Percentiles rank a stretch among this genome's conserved stretches.
Evolutionary conservation across 129 eudicot genomes (phyloP).

Genomic region (Helichrysum umbraculigerum): DNA sequence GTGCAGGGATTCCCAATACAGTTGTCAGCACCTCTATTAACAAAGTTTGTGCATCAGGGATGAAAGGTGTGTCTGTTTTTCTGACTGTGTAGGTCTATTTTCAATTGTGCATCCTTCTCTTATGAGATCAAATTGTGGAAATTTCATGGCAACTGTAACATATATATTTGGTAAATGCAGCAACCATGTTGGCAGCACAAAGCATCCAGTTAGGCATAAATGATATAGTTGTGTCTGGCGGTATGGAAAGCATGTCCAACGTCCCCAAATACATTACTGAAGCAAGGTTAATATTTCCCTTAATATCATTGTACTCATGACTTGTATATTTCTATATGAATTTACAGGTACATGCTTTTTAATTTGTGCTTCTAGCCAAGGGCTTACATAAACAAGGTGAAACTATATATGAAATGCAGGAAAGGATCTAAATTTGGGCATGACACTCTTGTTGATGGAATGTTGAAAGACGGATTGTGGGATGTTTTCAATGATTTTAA

Average conservation of each 20-base stretch:
- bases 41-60: slow-evolving; percentile 97
- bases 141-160: not conserved
- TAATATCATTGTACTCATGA: slow-evolving; percentile 5
- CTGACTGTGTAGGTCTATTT: not conserved
- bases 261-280: slow-evolving; percentile 78
- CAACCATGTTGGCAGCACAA: slow-evolving; percentile 95
- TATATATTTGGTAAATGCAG: slow-evolving; percentile 49
- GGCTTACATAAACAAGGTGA: slow-evolving; percentile 12
- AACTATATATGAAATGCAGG: slow-evolving; percentile 40
- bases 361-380: not conserved
- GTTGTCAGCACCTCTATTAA: slow-evolving; percentile 82
- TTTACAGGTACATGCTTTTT: no score
- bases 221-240: slow-evolving; percentile 85
- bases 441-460: slow-evolving; percentile 88
- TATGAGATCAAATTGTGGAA: not conserved
- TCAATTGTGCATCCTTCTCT: slow-evolving; percentile 5
- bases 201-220: slow-evolving; percentile 87
- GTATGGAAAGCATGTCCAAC: slow-evolving; percentile 98
- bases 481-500: slow-evolving; percentile 83
- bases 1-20: slow-evolving; percentile 84
- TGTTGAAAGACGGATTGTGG: slow-evolving; percentile 90
- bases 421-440: slow-evolving; percentile 93
- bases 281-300: slow-evolving; percentile 59
- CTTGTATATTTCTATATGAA: not conserved
- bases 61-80: slow-evolving; percentile 41